These are phyloP conservation scores for Alloteropsis semialata DNA, from an alignment of 176 grass and related monocot genomes.

Conservation along the genomic window DNA sequence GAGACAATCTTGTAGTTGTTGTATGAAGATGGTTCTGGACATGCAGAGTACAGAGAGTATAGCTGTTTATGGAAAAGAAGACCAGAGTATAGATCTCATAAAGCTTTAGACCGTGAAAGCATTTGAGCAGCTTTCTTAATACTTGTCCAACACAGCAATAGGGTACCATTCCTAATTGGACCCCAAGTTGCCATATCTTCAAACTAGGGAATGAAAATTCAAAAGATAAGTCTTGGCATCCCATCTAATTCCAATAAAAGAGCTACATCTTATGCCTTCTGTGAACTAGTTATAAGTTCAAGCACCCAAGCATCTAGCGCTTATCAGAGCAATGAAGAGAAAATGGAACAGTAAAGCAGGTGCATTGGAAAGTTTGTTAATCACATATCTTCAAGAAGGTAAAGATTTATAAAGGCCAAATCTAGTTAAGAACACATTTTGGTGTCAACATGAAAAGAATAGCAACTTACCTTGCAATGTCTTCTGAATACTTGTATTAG, in stretches of 20 bases:
- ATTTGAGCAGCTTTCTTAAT: not conserved
- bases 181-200: not conserved
- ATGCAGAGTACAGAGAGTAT: not conserved
- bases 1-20: not conserved
- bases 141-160: not conserved
- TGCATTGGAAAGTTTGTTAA: not conserved
- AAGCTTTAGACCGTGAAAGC: slow-evolving; percentile 1
- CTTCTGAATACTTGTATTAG: slow-evolving; percentile 80
- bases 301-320: not conserved
- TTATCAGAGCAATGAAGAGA: not conserved
- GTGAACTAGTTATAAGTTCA: not conserved
- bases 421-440: not conserved
- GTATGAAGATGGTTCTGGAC: not conserved
- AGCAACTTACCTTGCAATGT: slow-evolving; percentile 72
- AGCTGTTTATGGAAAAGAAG: not conserved
- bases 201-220: not conserved
- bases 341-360: not conserved
- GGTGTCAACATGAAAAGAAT: slow-evolving; percentile 1
- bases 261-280: not conserved
- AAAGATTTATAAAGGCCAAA: slow-evolving; percentile 8
- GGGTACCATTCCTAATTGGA: not conserved
- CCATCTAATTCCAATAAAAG: slow-evolving; percentile 8
- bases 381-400: not conserved
- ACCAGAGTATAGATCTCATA: not conserved
- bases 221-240: not conserved